A percentile compares a stretch with the other conserved stretches of the same genome.
phyloP scores from a whole-genome alignment of 768 basidiomycete species.

The Tulasnella sp. region DNA sequence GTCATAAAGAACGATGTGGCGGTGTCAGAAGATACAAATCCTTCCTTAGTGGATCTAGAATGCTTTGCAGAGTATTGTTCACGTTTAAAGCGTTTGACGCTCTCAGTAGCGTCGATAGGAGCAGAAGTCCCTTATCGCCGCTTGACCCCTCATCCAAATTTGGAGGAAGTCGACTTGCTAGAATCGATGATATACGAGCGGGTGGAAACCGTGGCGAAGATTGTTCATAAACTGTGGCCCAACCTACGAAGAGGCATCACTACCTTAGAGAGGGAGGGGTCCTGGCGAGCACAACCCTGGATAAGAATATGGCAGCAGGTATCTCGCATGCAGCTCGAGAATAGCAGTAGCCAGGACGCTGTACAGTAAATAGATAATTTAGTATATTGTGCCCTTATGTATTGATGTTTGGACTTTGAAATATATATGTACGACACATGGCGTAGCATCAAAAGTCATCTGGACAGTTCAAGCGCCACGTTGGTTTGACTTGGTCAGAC shows the following conservation, averaged over 20 bases:
- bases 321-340: no score
- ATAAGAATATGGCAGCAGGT: neutral
- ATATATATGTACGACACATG: no score
- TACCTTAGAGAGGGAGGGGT: neutral
- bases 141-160: neutral
- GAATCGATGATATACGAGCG: neutral
- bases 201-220: neutral
- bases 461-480: neutral
- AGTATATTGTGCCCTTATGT: no score
- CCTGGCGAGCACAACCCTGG: neutral
- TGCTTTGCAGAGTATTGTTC: neutral
- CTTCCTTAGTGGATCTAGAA: neutral
- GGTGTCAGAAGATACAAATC: neutral
- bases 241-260: neutral
- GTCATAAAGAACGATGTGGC: neutral
- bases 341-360: no score
- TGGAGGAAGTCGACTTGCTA: neutral
- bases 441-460: neutral
- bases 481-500: neutral
- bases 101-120: neutral
- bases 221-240: neutral
- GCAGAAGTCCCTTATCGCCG: neutral
- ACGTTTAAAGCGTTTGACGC: neutral
- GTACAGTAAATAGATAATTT: no score
- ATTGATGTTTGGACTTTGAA: no score